A percentile compares a stretch with the other conserved stretches of the same genome.
Conservation (phyloP, 2,329 filamentous ascomycete genomes). For the Penicillium verrucosum region DNA sequence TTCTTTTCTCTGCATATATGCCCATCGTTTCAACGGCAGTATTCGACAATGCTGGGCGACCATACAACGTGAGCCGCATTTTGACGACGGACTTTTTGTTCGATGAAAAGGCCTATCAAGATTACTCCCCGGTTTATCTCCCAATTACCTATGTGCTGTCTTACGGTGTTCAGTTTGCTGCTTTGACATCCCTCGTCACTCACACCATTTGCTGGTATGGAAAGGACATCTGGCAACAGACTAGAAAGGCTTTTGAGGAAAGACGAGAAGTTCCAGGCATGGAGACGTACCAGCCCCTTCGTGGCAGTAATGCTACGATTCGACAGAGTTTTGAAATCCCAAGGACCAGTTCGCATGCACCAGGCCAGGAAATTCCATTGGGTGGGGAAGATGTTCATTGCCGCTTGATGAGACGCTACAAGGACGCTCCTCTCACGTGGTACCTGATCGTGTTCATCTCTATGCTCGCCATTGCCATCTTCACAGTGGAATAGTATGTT, state of each 20-base stretch:
- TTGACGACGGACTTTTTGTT: conserved; percentile 75
- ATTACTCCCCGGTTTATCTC: conserved; percentile 80
- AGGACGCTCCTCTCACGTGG: conserved; percentile 78
- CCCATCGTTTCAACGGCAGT: conserved; percentile 80
- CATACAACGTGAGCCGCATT: conserved; percentile 79
- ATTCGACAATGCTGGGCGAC: conserved; percentile 77
- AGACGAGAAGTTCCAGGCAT: conserved; percentile 51
- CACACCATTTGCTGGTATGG: conserved; percentile 85
- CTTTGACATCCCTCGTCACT: conserved; percentile 72
- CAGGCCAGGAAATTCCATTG: conserved; percentile 46
- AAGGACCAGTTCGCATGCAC: conserved; percentile 24
- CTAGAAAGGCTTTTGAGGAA: conserved; percentile 66
- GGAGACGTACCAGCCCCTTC: conserved; percentile 54
- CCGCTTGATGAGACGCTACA: conserved; percentile 76
- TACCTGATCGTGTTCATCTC: conserved; percentile 71
- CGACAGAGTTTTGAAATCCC: conserved; percentile 13
- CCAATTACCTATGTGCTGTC: conserved; percentile 85
- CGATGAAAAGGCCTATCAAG: conserved; percentile 69
- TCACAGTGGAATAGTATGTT: conserved; percentile 76
- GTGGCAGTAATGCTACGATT: conserved; percentile 4
- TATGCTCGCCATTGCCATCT: conserved; percentile 77
- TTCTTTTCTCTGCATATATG: conserved; percentile 79
- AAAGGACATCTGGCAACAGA: conserved; percentile 74
- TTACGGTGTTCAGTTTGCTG: conserved; percentile 83
- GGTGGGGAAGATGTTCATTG: conserved; percentile 78